Evolutionary conservation across 1,284 basidiomycete species (phyloP).

Genomic region (Naganishia cerealis): DNA sequence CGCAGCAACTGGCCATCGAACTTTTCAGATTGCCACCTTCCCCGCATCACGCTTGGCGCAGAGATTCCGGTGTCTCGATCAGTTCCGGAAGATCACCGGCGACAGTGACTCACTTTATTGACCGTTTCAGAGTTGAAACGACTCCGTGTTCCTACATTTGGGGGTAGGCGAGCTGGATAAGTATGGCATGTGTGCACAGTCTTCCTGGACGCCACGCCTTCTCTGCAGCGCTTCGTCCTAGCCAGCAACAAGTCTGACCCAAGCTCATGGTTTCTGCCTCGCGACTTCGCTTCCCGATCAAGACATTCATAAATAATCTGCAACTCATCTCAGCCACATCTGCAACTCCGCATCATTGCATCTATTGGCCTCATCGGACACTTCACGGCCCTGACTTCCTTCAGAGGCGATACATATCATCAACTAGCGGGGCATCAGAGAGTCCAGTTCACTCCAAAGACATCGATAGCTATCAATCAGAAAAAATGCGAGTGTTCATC

Average conservation of each 20-base stretch:
- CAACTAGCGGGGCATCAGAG: background rate
- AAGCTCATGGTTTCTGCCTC: background rate
- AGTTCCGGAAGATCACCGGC: too few relatives aligned
- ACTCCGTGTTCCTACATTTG: background rate
- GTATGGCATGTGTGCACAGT: background rate
- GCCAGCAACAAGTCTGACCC: background rate
- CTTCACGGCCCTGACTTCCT: background rate
- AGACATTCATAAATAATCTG: background rate
- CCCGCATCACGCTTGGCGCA: background rate
- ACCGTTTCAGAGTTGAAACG: conserved; percentile 6
- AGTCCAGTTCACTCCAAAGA: background rate
- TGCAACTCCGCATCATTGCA: background rate
- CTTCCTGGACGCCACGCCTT: background rate
- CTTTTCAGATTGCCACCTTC: background rate
- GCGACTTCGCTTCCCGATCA: background rate
- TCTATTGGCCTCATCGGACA: background rate
- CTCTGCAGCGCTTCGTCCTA: background rate
- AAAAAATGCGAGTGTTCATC: background rate
- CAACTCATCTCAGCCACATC: background rate
- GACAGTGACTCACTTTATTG: too few relatives aligned
- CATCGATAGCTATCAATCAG: background rate
- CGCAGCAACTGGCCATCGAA: background rate
- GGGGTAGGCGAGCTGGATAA: background rate
- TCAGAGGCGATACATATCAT: background rate
- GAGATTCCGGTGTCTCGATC: too few relatives aligned